Evolutionary conservation across 2,329 filamentous ascomycete genomes (phyloP).

Genomic region (Sporothrix sp.): DNA sequence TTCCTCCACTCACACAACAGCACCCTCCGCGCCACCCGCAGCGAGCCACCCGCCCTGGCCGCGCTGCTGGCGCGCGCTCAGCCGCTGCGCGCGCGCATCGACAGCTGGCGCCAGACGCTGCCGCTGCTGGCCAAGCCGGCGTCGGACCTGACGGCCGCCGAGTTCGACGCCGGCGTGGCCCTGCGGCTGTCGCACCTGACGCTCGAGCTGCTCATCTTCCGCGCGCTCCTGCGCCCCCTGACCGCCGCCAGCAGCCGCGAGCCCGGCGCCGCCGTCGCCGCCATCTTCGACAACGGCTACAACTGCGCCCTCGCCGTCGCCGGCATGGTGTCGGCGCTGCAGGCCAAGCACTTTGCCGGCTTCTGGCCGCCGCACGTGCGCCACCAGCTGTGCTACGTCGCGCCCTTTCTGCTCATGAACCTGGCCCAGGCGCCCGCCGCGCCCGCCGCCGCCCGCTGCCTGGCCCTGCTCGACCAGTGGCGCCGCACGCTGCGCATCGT

Average conservation of each 20-base stretch:
- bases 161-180: constrained; percentile 19
- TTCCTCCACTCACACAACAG: constrained; percentile 3
- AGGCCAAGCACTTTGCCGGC: constrained; percentile 20
- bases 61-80: constrained; percentile 19
- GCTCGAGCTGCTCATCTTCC: constrained; percentile 22
- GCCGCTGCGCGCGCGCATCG: constrained; percentile 20
- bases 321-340: constrained; percentile 19
- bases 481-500: constrained; percentile 20
- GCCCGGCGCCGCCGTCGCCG: constrained; percentile 19
- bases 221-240: constrained; percentile 21
- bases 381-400: constrained; percentile 22
- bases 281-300: constrained; percentile 22
- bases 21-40: constrained; percentile 12
- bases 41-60: constrained; percentile 5
- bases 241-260: constrained; percentile 14
- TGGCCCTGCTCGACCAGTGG: constrained; percentile 19
- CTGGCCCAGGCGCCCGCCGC: constrained; percentile 19
- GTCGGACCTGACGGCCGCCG: constrained; percentile 17
- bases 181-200: constrained; percentile 21
- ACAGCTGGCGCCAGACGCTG: constrained; percentile 21
- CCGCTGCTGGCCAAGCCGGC: constrained; percentile 19
- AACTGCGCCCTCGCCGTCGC: constrained; percentile 19
- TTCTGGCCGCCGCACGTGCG: constrained; percentile 20
- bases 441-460: constrained; percentile 16
- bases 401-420: constrained; percentile 20